These are phyloP conservation scores for Blastobotrys aristatus DNA, from an alignment of 1,139 yeast genomes.

Conservation along the genomic window DNA sequence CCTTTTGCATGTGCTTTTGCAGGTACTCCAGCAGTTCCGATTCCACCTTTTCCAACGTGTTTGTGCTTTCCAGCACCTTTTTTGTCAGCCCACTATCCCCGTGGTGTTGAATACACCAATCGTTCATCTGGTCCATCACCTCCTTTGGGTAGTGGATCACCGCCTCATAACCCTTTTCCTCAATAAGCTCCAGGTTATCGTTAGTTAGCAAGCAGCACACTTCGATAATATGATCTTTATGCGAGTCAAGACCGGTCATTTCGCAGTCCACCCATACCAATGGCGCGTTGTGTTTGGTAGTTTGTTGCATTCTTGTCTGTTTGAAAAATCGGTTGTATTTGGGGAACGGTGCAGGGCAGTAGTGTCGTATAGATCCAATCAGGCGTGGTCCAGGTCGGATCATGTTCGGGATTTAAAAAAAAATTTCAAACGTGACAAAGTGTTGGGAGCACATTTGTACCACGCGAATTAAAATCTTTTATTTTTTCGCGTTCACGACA, in stretches of 20 bases:
- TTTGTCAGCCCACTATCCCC: slow-evolving; percentile 70
- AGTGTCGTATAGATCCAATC: not conserved
- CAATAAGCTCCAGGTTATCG: slow-evolving; percentile 64
- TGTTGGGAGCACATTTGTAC: too few species aligned
- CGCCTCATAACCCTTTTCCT: slow-evolving; percentile 68
- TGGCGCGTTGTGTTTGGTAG: slow-evolving; percentile 15
- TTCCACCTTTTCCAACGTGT: slow-evolving; percentile 58
- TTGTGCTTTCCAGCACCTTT: slow-evolving; percentile 54
- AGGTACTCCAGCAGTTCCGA: slow-evolving; percentile 59
- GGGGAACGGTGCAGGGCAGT: not conserved
- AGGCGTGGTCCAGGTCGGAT: not conserved
- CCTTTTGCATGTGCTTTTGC: slow-evolving; percentile 47
- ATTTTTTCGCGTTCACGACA: not conserved
- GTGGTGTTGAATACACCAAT: slow-evolving; percentile 83
- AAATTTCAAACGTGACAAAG: too few species aligned
- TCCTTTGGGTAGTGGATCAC: slow-evolving; percentile 66
- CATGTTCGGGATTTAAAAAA: not conserved
- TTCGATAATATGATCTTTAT: slow-evolving; percentile 75
- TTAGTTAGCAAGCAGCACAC: slow-evolving; percentile 89
- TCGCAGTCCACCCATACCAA: slow-evolving; percentile 83
- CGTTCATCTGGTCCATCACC: slow-evolving; percentile 68
- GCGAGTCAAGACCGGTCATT: slow-evolving; percentile 89
- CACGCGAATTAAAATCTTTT: not conserved
- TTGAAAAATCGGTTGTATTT: not conserved
- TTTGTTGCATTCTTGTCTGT: not conserved